These are phyloP conservation scores for Suillus clintonianus DNA, from an alignment of 768 basidiomycete species.

Conservation along the genomic window DNA sequence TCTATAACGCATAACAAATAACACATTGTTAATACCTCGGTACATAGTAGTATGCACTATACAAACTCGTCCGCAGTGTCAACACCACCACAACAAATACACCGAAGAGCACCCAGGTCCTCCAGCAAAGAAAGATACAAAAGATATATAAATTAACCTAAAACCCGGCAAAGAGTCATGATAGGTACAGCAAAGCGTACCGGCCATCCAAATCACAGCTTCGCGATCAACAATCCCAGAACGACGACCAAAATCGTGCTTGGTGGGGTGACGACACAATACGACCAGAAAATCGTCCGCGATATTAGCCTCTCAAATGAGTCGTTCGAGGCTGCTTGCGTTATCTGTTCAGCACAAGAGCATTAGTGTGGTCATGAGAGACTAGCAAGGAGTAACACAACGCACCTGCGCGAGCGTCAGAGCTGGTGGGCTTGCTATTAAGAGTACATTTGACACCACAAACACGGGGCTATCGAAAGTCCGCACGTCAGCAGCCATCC, in stretches of 20 bases:
- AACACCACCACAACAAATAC: neutral
- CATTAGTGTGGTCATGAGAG: constrained; percentile 4
- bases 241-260: constrained; percentile 79
- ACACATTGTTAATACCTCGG: no score
- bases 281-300: constrained; percentile 92
- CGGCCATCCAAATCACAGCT: constrained; percentile 36
- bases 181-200: neutral
- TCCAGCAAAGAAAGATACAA: neutral
- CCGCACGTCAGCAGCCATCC: neutral
- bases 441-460: constrained; percentile 79
- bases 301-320: constrained; percentile 91
- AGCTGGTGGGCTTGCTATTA: constrained; percentile 84
- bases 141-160: neutral
- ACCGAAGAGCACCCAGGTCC: neutral
- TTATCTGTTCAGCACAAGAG: constrained; percentile 52
- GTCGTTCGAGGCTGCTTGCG: constrained; percentile 78
- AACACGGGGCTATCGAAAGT: constrained; percentile 69
- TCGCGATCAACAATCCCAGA: constrained; percentile 64
- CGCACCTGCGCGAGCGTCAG: constrained; percentile 61
- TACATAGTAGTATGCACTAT: neutral
- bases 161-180: neutral
- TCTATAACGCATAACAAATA: no score
- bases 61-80: neutral
- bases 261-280: constrained; percentile 86
- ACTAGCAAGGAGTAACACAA: constrained; percentile 14